Conservation (phyloP, 2,329 filamentous ascomycete species). For the Aspergillus persii region DNA sequence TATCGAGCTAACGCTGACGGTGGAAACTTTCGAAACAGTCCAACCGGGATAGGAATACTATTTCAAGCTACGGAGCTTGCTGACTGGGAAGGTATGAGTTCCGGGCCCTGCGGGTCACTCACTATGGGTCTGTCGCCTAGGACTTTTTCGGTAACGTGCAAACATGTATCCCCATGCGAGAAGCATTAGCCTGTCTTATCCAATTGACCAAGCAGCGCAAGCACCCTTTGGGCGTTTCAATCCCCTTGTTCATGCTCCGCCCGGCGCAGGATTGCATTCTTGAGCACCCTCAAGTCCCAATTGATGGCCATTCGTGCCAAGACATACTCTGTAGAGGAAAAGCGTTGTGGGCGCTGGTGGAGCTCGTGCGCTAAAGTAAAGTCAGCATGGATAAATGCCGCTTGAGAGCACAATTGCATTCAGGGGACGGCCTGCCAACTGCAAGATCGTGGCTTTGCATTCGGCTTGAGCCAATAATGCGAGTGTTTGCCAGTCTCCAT, state of each 20-base stretch:
- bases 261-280: neutral
- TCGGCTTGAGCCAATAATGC: conserved; percentile 5
- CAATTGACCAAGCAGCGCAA: neutral
- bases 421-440: conserved; percentile 5
- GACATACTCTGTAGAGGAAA: neutral
- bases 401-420: neutral
- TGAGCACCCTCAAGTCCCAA: neutral
- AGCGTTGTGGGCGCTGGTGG: conserved; percentile 3
- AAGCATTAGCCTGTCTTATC: neutral
- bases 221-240: neutral
- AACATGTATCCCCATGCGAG: conserved; percentile 2
- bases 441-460: conserved; percentile 1
- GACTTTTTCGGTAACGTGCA: neutral
- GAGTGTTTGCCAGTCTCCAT: neutral
- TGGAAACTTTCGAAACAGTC: conserved; percentile 23
- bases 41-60: conserved; percentile 19
- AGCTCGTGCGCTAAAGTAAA: neutral
- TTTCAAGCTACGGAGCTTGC: conserved; percentile 22
- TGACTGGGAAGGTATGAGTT: conserved; percentile 12
- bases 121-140: conserved; percentile 1
- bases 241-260: neutral
- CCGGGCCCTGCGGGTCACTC: conserved; percentile 12
- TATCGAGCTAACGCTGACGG: conserved; percentile 14
- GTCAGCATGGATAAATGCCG: neutral
- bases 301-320: neutral